Evolutionary conservation across 768 basidiomycete genomes (phyloP).

Genomic region (Stropharia rugosoannulata): DNA sequence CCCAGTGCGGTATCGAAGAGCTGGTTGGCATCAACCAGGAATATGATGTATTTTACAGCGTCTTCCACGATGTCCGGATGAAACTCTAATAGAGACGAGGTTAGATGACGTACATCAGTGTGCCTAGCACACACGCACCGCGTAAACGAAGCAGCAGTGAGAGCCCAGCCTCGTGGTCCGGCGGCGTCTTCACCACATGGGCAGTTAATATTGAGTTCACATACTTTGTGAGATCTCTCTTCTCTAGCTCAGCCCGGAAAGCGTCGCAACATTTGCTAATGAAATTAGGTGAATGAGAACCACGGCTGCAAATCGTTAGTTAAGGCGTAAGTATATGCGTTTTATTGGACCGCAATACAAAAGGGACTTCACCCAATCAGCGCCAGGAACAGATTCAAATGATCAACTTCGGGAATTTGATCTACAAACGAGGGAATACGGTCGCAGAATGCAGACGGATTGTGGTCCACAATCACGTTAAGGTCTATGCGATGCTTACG

Average conservation of each 20-base stretch:
- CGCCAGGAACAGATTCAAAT: slow-evolving; percentile 90
- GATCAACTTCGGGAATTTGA: slow-evolving; percentile 87
- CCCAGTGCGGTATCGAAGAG: slow-evolving; percentile 95
- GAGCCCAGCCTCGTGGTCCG: slow-evolving; percentile 87
- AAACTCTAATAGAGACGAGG: slow-evolving; percentile 33
- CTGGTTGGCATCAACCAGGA: slow-evolving; percentile 89
- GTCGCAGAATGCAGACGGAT: slow-evolving; percentile 63
- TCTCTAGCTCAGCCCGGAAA: slow-evolving; percentile 71
- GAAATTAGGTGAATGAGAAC: slow-evolving; percentile 53
- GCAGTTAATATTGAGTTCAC: slow-evolving; percentile 92
- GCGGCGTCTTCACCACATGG: slow-evolving; percentile 87
- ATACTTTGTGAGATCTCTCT: slow-evolving; percentile 71
- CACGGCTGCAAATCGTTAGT: slow-evolving; percentile 43
- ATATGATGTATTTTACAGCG: slow-evolving; percentile 98
- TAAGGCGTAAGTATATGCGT: neutral
- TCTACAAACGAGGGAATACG: slow-evolving; percentile 69
- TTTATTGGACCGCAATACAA: neutral
- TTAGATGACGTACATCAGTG: neutral
- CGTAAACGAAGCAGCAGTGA: slow-evolving; percentile 72
- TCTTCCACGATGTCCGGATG: slow-evolving; percentile 86
- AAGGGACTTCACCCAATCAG: slow-evolving; percentile 65
- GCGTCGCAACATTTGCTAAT: slow-evolving; percentile 76
- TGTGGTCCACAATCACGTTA: slow-evolving; percentile 82
- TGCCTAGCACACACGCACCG: slow-evolving; percentile 43
- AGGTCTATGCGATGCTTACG: slow-evolving; percentile 93